Percentiles rank a stretch among this genome's conserved stretches.
phyloP scores from a whole-genome alignment of 768 basidiomycete genomes.

The Holtermannia corniformis region DNA sequence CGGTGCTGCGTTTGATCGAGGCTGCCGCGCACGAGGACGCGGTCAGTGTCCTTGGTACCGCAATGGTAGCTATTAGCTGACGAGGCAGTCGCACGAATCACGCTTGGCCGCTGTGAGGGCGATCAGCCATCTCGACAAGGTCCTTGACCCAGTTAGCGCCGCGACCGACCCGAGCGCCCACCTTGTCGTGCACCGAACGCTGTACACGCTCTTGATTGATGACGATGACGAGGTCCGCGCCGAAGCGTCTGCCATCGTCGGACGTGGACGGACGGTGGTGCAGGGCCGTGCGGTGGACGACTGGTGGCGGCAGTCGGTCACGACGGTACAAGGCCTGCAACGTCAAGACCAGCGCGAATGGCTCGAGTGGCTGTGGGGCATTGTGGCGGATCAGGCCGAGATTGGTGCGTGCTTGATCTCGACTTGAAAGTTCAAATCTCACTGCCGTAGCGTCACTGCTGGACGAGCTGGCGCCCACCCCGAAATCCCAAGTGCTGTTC shows the following conservation, averaged over 20 bases:
- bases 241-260: constrained; percentile 17
- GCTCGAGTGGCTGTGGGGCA: constrained; percentile 7
- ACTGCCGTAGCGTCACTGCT: not conserved
- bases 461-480: not conserved
- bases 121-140: constrained; percentile 8
- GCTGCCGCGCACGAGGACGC: constrained; percentile 8
- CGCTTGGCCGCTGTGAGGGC: constrained; percentile 14
- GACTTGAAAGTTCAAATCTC: not conserved
- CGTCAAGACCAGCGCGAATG: constrained; percentile 3
- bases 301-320: constrained; percentile 29
- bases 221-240: constrained; percentile 36
- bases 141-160: constrained; percentile 1
- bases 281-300: constrained; percentile 16
- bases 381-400: constrained; percentile 3
- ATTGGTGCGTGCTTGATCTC: constrained; percentile 1
- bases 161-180: not conserved
- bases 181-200: constrained; percentile 11
- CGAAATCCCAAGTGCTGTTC: constrained; percentile 25
- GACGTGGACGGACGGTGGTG: constrained; percentile 8
- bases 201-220: constrained; percentile 25
- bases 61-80: not conserved
- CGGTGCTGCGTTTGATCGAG: not conserved
- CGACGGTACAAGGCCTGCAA: no score
- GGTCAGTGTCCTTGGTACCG: constrained; percentile 6
- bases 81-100: constrained; percentile 21